Percentiles rank a stretch among this genome's conserved stretches.
These are phyloP conservation scores for Cetraspora pellucida DNA, from an alignment of 192 early-diverging fungal species.

Conservation along the genomic window DNA sequence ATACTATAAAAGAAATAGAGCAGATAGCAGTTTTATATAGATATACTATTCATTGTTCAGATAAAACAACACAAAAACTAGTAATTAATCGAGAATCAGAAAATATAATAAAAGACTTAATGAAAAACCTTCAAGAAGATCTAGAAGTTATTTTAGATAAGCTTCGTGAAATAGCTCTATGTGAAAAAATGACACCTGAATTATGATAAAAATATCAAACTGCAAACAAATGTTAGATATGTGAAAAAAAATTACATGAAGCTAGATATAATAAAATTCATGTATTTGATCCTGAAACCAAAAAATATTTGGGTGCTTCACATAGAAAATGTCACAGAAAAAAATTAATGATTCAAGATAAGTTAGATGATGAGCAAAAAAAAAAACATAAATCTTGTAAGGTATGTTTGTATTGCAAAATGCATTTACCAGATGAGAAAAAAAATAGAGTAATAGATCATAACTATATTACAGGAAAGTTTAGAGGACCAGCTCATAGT, in stretches of 20 bases:
- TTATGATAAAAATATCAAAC: slow-evolving; percentile 19
- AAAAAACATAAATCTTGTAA: background rate
- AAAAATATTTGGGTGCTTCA: slow-evolving; percentile 27
- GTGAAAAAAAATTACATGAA: slow-evolving; percentile 26
- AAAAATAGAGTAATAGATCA: slow-evolving; percentile 17
- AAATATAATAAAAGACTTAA: slow-evolving; percentile 30
- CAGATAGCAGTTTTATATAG: slow-evolving; percentile 23
- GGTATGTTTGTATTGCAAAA: background rate
- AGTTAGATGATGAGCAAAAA: slow-evolving; percentile 21
- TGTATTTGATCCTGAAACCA: slow-evolving; percentile 23
- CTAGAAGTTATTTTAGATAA: slow-evolving; percentile 28
- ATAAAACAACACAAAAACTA: slow-evolving; percentile 15
- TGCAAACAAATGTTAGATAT: slow-evolving; percentile 7
- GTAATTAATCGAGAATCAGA: slow-evolving; percentile 23
- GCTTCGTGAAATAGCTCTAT: background rate
- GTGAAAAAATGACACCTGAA: slow-evolving; percentile 24
- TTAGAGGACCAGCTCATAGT: background rate
- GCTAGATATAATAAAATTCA: slow-evolving; percentile 24
- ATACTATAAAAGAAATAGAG: slow-evolving; percentile 24
- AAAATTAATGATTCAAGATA: slow-evolving; percentile 13
- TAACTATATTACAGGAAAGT: slow-evolving; percentile 18
- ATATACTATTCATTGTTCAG: slow-evolving; percentile 31
- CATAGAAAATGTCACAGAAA: slow-evolving; percentile 17
- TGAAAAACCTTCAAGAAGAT: slow-evolving; percentile 26
- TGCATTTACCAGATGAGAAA: background rate